A percentile compares a stretch with the other conserved stretches of the same genome.
Conservation (phyloP, 106 monocot species). For the Dioscorea dumetorum region DNA sequence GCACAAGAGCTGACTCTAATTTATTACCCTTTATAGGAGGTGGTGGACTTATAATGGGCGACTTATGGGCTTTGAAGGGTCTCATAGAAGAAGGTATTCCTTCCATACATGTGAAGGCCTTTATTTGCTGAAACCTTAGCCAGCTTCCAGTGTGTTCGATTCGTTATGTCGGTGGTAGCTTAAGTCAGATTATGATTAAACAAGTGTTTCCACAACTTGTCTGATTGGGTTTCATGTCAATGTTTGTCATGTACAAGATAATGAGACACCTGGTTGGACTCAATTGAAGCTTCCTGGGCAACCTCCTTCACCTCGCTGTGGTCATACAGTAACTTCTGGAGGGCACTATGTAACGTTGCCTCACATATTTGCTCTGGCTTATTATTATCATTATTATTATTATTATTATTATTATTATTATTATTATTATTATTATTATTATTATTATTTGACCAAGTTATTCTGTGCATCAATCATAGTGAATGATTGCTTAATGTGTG, state of each 20-base stretch:
- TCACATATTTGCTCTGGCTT: neutral
- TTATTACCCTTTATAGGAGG: slow-evolving; percentile 56
- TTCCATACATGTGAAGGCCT: too few relatives aligned
- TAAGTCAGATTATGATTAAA: too few relatives aligned
- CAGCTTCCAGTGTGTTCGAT: too few relatives aligned
- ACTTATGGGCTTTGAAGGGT: slow-evolving; percentile 98
- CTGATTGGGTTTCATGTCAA: neutral
- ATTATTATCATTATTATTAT: too few relatives aligned
- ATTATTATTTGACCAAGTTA: too few relatives aligned
- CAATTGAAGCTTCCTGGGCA: slow-evolving; percentile 97
- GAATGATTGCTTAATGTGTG: neutral
- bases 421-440: too few relatives aligned
- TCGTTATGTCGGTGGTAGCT: too few relatives aligned
- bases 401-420: too few relatives aligned
- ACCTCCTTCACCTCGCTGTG: slow-evolving; percentile 80
- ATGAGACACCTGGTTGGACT: slow-evolving; percentile 95
- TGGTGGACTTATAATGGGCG: slow-evolving; percentile 95
- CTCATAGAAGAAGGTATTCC: slow-evolving; percentile 86
- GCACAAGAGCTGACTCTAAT: slow-evolving; percentile 4
- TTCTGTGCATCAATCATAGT: too few relatives aligned
- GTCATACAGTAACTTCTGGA: slow-evolving; percentile 92
- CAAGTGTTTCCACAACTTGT: neutral
- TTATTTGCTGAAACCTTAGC: too few relatives aligned
- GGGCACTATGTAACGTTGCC: slow-evolving; percentile 74
- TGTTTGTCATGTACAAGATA: slow-evolving; percentile 55